Base-by-base conservation (phyloP, 2,329 filamentous ascomycete species). In the Metarhizium rileyi region DNA sequence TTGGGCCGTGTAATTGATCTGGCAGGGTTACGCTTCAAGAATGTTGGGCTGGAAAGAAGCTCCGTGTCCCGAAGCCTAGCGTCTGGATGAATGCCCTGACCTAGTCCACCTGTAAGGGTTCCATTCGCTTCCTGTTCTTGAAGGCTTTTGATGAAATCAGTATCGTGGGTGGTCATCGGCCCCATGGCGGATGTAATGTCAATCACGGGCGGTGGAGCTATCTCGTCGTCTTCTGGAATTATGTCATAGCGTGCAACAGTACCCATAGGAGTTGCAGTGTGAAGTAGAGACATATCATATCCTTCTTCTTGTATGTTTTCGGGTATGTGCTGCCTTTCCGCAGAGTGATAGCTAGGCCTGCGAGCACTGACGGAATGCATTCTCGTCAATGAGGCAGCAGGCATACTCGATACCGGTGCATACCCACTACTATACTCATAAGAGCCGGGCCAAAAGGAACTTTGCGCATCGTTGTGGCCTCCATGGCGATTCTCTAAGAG, bases 81-180 rank as follows among this genome's bases (percentile, higher is more conserved):
- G 25, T 73, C 69, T 0, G 77, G 69, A 25, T 62, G 68, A 53
- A 77, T 74, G 2, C 80, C 80, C 30, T 66, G 64, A 2, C 80
- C 80, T 10, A 83, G 57, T 0, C 80, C 80, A n/a, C 78, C 76
- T 0, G 78, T 82, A 25, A 83, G 63, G 33, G 66, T 70, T 2
- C 78, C 79, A 7, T 64, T 70, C 2, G 77, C 73, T 57, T 83
- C 80, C 53, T 78, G 71, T 38, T 70, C 66, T 56, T 77, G 74
- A 14, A 77, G 56, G 2, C 64, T 65, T 52, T 61, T 68, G 38
- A 74, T 53, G 46, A 77, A 77, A 5, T 61, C 68, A 6, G 68
- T 62, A 46, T 76, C 72, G 40, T 75, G 70, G 2, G 63, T 55
- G 3, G 66, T 67, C 53, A 68, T 63, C 2, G 75, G 75, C 0